Evolutionary conservation across 2,329 filamentous ascomycete genomes (phyloP).

Genomic region (Fusarium foetens): DNA sequence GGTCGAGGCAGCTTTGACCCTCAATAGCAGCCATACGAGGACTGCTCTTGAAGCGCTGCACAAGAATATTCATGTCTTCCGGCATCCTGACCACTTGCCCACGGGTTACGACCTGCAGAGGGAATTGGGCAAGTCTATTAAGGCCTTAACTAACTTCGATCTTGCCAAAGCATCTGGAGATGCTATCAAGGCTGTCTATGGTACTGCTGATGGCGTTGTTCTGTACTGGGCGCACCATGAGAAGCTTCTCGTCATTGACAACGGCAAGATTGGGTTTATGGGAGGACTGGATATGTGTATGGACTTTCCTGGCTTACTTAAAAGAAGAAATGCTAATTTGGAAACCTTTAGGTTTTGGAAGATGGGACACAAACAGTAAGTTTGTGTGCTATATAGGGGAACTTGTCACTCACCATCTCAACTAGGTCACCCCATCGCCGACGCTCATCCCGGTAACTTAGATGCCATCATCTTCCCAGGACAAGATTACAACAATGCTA

Average conservation of each 20-base stretch:
- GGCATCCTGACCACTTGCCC: conserved; percentile 88
- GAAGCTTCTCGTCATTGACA: conserved; percentile 86
- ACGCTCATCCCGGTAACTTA: conserved; percentile 82
- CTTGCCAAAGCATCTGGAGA: conserved; percentile 76
- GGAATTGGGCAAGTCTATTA: conserved; percentile 72
- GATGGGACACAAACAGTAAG: conserved; percentile 84
- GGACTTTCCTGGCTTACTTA: conserved; percentile 9
- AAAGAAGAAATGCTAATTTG: conserved; percentile 33
- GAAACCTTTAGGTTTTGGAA: conserved; percentile 70
- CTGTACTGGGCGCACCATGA: conserved; percentile 95
- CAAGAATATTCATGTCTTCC: conserved; percentile 70
- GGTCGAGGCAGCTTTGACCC: conserved; percentile 80
- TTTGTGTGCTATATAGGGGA: not conserved
- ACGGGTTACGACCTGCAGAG: conserved; percentile 74
- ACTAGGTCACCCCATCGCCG: conserved; percentile 78
- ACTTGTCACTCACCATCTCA: conserved; percentile 15
- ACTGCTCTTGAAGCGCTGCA: conserved; percentile 19
- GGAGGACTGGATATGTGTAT: conserved; percentile 84
- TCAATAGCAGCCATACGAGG: conserved; percentile 50
- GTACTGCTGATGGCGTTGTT: conserved; percentile 81
- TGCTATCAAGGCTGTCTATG: conserved; percentile 81
- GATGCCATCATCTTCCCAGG: conserved; percentile 84
- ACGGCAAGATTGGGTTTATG: conserved; percentile 81
- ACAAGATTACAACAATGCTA: conserved; percentile 92
- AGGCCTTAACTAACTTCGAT: conserved; percentile 61